A percentile compares a stretch with the other conserved stretches of the same genome.
phyloP scores from a whole-genome alignment of 805 yeast species.

The Kodamaea hsintzibuensis region DNA sequence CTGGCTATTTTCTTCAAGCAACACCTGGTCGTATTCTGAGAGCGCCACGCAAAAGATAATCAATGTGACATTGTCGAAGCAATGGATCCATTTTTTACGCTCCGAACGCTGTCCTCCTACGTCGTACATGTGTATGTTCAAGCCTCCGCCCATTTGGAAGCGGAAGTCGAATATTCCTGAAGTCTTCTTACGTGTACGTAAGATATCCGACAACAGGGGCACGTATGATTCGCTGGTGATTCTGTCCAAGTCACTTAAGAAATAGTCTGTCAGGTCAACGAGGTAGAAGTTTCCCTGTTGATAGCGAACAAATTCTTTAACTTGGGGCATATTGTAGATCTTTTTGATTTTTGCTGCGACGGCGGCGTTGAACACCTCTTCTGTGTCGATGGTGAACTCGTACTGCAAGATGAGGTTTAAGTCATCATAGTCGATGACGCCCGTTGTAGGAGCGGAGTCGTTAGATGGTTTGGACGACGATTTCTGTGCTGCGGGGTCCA shows the following conservation, averaged over 20 bases:
- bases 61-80: conserved; percentile 89
- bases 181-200: conserved; percentile 87
- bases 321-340: conserved; percentile 59
- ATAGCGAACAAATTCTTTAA: conserved; percentile 54
- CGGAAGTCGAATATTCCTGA: conserved; percentile 87
- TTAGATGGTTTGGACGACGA: neutral
- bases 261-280: conserved; percentile 82
- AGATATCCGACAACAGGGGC: conserved; percentile 75
- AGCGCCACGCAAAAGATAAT: conserved; percentile 90
- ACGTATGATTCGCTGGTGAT: conserved; percentile 60
- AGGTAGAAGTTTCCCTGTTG: conserved; percentile 74
- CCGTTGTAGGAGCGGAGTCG: neutral
- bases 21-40: conserved; percentile 85
- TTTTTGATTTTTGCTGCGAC: conserved; percentile 50
- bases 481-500: neutral
- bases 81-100: conserved; percentile 95
- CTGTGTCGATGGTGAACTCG: conserved; percentile 55
- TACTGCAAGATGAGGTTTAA: conserved; percentile 46
- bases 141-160: conserved; percentile 65
- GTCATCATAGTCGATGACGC: conserved; percentile 33
- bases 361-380: conserved; percentile 49
- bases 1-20: conserved; percentile 49
- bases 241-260: conserved; percentile 65
- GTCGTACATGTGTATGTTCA: conserved; percentile 56
- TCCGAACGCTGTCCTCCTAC: conserved; percentile 97